phyloP scores from a whole-genome alignment of 108 stramenopile species.

The Nitzschia sp. region DNA sequence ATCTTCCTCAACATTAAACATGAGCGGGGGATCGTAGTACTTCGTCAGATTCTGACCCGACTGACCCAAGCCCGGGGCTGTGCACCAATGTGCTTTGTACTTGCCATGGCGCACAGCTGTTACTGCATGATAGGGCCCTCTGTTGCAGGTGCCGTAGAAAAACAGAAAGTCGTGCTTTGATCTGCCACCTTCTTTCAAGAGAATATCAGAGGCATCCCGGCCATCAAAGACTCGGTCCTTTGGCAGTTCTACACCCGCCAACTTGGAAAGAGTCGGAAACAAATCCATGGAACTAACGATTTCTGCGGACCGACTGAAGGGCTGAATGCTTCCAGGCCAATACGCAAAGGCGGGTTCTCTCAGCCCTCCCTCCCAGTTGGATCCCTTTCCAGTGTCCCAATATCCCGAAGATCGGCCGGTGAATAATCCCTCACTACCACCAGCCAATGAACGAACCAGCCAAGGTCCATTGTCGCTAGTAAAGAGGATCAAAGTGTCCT shows the following conservation, averaged over 20 bases:
- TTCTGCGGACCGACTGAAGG: constrained; percentile 34
- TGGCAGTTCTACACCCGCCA: constrained; percentile 45
- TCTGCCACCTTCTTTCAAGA: constrained; percentile 32
- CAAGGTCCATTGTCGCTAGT: constrained; percentile 57
- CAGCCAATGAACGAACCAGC: constrained; percentile 19
- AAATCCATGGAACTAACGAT: constrained; percentile 46
- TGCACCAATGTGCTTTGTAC: constrained; percentile 56
- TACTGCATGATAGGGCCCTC: constrained; percentile 21
- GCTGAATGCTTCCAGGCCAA: constrained; percentile 47
- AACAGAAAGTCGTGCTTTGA: constrained; percentile 48
- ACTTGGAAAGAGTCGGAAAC: constrained; percentile 46
- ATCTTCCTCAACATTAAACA: constrained; percentile 50
- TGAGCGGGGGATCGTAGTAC: constrained; percentile 33
- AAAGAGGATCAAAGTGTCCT: constrained; percentile 47
- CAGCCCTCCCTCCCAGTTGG: constrained; percentile 56
- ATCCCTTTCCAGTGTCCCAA: constrained; percentile 47
- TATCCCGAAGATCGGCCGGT: constrained; percentile 42
- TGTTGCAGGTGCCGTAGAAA: constrained; percentile 38
- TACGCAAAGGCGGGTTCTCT: constrained; percentile 48
- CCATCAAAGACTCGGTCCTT: constrained; percentile 42
- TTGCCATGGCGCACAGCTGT: constrained; percentile 43
- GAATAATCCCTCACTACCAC: constrained; percentile 42
- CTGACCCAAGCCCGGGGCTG: constrained; percentile 39
- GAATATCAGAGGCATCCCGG: constrained; percentile 39
- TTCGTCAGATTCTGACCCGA: not conserved